A percentile compares a stretch with the other conserved stretches of the same genome.
Conservation (phyloP, 2,329 filamentous ascomycete species). For the Lizonia empirigonia region DNA sequence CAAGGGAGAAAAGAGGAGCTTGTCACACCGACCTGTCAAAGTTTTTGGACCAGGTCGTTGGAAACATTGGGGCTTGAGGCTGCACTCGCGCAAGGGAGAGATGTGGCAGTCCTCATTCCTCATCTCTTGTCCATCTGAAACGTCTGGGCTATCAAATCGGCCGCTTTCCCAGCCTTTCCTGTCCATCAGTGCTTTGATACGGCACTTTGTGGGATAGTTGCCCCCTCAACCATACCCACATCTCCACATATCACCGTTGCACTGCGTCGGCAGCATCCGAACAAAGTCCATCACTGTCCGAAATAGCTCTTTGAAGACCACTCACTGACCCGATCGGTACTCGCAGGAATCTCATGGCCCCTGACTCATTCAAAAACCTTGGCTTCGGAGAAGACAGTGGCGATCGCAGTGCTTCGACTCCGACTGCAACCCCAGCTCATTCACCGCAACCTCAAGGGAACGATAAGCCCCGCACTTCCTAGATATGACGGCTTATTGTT, state of each 20-base stretch:
- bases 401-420: constrained; percentile 16
- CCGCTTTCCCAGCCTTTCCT: constrained; percentile 24
- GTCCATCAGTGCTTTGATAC: constrained; percentile 19
- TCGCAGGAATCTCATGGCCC: constrained; percentile 85
- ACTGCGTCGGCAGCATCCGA: constrained; percentile 35
- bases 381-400: constrained; percentile 69
- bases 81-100: constrained; percentile 32
- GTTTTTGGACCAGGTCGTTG: constrained; percentile 35
- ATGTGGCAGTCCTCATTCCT: constrained; percentile 28
- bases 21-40: constrained; percentile 45
- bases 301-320: constrained; percentile 14
- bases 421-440: constrained; percentile 36
- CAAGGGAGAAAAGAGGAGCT: constrained; percentile 31
- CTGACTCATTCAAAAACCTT: constrained; percentile 91
- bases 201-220: constrained; percentile 19
- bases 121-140: constrained; percentile 38
- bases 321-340: constrained; percentile 27
- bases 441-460: constrained; percentile 30
- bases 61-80: constrained; percentile 20
- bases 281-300: constrained; percentile 15
- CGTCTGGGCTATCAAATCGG: constrained; percentile 29
- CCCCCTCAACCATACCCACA: constrained; percentile 20
- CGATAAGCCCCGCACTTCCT: constrained; percentile 33
- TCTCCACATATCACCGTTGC: constrained; percentile 28
- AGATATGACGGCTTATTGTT: constrained; percentile 19